A percentile compares a stretch with the other conserved stretches of the same genome.
Evolutionary conservation across 208 protist genomes (phyloP).

Genomic region (Wallacemonas collosoma): DNA sequence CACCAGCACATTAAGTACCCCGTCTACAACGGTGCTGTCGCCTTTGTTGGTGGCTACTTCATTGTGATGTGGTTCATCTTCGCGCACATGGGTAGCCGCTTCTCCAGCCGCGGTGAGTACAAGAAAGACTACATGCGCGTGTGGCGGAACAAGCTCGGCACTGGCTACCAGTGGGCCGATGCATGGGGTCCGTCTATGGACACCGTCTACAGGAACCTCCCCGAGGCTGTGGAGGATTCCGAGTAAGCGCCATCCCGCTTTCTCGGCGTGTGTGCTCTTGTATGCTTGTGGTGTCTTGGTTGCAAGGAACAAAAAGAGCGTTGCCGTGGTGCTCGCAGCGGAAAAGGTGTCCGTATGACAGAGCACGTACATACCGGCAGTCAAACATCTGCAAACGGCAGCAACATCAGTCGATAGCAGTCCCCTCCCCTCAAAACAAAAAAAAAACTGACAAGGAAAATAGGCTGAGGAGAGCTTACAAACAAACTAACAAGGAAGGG

Average conservation of each 20-base stretch:
- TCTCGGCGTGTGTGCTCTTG: neutral
- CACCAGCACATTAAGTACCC: conserved; percentile 88
- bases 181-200: conserved; percentile 82
- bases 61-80: conserved; percentile 77
- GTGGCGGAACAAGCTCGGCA: conserved; percentile 87
- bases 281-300: conserved; percentile 4
- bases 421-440: neutral
- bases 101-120: conserved; percentile 51
- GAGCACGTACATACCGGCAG: neutral
- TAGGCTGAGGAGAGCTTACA: too few relatives aligned
- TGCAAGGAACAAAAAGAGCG: neutral
- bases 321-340: neutral
- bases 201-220: conserved; percentile 82
- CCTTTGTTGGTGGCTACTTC: conserved; percentile 65
- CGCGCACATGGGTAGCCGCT: conserved; percentile 53
- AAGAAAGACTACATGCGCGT: conserved; percentile 85
- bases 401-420: neutral
- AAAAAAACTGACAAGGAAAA: neutral
- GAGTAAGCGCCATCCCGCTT: conserved; percentile 22
- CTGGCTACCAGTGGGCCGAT: conserved; percentile 89
- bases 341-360: neutral
- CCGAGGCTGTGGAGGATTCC: conserved; percentile 54
- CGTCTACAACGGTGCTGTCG: conserved; percentile 46
- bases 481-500: too few relatives aligned
- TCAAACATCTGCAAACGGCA: neutral